Evolutionary conservation across 2,329 filamentous ascomycete genomes (phyloP).

Genomic region (Celoporthe dispersa): DNA sequence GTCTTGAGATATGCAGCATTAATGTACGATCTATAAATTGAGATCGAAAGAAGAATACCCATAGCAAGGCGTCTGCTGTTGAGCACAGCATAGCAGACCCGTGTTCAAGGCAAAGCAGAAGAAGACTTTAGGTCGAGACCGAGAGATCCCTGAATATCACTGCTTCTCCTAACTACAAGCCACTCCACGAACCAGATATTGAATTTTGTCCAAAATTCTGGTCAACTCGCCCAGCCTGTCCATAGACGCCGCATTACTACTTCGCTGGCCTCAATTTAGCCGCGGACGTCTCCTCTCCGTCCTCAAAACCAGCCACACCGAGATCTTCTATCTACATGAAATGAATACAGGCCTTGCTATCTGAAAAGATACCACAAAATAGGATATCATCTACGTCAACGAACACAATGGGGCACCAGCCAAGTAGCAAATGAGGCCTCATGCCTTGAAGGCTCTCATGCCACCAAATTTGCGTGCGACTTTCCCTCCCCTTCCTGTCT

Average conservation of each 20-base stretch:
- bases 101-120: too few species aligned
- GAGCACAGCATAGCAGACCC: too few species aligned
- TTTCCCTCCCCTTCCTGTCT: not conserved
- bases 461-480: too few species aligned
- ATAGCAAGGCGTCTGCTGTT: too few species aligned
- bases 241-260: not conserved
- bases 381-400: not conserved
- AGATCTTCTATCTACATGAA: not conserved
- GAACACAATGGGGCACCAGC: not conserved
- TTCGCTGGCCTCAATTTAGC: not conserved
- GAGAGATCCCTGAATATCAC: not conserved
- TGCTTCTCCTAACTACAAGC: not conserved
- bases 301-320: not conserved
- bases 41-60: not conserved
- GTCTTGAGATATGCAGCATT: slow-evolving; percentile 33
- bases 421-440: not conserved
- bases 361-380: not conserved
- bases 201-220: not conserved
- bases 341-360: not conserved
- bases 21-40: slow-evolving; percentile 14
- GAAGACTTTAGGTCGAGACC: not conserved
- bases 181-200: not conserved
- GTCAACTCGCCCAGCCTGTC: not conserved
- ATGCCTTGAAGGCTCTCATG: too few species aligned
- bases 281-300: slow-evolving; percentile 19